Base-by-base conservation (phyloP, 805 yeast species). In the Wickerhamomyces silvicola region DNA sequence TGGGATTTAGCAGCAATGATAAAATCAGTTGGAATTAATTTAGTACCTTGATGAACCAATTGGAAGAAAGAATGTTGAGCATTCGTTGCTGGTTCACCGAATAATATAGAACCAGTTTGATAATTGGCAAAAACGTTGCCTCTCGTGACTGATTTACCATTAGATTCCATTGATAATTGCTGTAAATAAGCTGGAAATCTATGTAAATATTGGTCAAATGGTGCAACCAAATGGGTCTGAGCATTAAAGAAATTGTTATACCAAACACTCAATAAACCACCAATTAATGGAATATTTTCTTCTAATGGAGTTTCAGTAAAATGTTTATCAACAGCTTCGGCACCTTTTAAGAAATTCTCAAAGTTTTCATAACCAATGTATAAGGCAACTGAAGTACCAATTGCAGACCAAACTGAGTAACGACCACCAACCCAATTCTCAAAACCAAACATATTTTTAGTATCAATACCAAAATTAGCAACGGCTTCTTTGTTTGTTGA, bases 361-460 rank as follows among this genome's bases (percentile, higher is more conserved):
- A 92, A 92, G 75, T 87, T 84, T 44, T 92, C 97, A 62, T 59
- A 92, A 46, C 99, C 99, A 60, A 92, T 81, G 76, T 82, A 92
- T 49, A 92, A 66, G 51, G 95, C 94, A 43, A 92, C 90, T 18
- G 96, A 84, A 50, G 92, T 76, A 41, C 99, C 99, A 61, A 92
- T 92, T 43, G 98, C 94, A 26, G 95, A 84, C 99, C 99, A 92
- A 41, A 92, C 98, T n/a, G 98, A 92, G 79, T 92, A 92, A 66
- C 99, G 82, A 59, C 99, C 99, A 57, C 99, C 99, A 45, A 92
- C 99, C 98, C 98, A 92, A 67, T 69, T 81, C 62, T 88, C 96
- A 55, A 92, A 92, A 43, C 94, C 97, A 64, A 92, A 92, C 99
- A 92, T 92, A 73, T 92, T 92, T 61, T 78, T 81, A 59, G 96